A percentile compares a stretch with the other conserved stretches of the same genome.
These are phyloP conservation scores for Paraglomus occultum DNA, from an alignment of 192 early-diverging fungal species.

Conservation along the genomic window DNA sequence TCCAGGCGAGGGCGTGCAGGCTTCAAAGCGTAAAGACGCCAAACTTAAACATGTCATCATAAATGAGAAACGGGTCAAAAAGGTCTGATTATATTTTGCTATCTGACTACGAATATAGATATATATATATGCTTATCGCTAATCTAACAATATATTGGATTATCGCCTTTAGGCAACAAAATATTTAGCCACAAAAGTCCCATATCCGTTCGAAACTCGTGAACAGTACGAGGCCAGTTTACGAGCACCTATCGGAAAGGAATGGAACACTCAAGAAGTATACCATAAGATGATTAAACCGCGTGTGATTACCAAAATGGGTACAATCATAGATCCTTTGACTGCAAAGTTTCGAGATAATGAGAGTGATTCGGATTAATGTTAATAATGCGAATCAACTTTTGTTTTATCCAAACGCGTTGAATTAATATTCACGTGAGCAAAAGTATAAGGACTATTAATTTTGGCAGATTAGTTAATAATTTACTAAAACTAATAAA, in stretches of 20 bases:
- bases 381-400: neutral
- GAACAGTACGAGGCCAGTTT: conserved; percentile 91
- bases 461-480: no score
- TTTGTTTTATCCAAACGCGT: neutral
- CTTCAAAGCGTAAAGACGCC: conserved; percentile 65
- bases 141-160: neutral
- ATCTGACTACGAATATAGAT: neutral
- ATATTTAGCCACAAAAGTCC: conserved; percentile 70
- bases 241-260: conserved; percentile 85
- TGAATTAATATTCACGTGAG: no score
- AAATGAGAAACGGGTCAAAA: conserved; percentile 82
- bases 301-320: conserved; percentile 77
- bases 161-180: conserved; percentile 54
- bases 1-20: conserved; percentile 58
- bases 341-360: conserved; percentile 52
- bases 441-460: no score
- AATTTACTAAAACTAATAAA: no score
- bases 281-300: conserved; percentile 78
- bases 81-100: conserved; percentile 45
- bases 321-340: conserved; percentile 85
- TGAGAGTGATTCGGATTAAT: conserved; percentile 1
- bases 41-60: conserved; percentile 89
- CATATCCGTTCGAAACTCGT: conserved; percentile 78
- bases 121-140: neutral
- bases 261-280: conserved; percentile 87